Base-by-base conservation (phyloP, 306 rosid genomes). In the Vicia faba region DNA sequence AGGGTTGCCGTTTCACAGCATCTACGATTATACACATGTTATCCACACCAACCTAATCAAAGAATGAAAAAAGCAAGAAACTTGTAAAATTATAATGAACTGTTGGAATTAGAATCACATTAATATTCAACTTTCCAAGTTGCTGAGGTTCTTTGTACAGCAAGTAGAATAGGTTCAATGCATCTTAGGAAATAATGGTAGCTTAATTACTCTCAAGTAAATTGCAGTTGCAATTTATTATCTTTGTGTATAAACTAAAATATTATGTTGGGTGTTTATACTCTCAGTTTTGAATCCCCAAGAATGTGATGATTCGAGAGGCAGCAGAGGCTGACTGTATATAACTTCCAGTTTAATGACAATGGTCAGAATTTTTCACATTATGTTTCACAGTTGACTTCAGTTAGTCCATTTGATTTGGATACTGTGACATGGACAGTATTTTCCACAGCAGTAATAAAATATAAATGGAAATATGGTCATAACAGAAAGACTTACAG, bases 21-120 rank as follows among this genome's bases (percentile, higher is more conserved):
- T 92, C 93, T 73, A 92, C 96, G 77, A 92, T 77, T 72, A 92
- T 89, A 74, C 98, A 92, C 98, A 92, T 92, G 83, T 89, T 92
- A 87, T 92, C 96, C 16, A 92, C 98, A 73, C 98, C 98, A 78
- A 92, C 98, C 98, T 92, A 84, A 73, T 63, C 39, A 76, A 14
- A 63, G 38, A 50, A 73, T 77, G 60, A 68, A 39, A 7, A 11
- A 11, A 69, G 61, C 50, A 79, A 51, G n/a, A 20, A 49, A 29
- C 5, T 36, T 25, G 2, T 9, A 20, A 15, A 57, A 58, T 49
- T 48, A 28, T 26, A 40, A 53, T 10, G 20, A 51, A 51, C 31
- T 4, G 57, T 9, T 19, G 61, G 38, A 55, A 25, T 5, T 12
- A 55, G 10, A 55, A 55, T 25, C 61, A 54, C 61, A 25, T 55